Conservation (phyloP, 2,329 filamentous ascomycete species). For the Colletotrichum lentis region DNA sequence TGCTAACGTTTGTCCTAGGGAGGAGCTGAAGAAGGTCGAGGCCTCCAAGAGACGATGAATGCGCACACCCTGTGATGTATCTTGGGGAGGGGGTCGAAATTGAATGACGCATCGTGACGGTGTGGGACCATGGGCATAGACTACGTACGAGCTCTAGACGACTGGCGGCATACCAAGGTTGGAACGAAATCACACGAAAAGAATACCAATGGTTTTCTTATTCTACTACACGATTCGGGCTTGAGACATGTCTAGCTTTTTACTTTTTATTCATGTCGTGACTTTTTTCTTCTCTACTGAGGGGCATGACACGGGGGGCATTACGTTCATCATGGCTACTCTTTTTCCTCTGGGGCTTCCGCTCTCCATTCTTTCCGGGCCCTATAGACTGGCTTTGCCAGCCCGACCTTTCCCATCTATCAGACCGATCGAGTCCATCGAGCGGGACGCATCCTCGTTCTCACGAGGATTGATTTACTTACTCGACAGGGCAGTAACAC, state of each 20-base stretch:
- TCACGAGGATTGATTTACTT: constrained; percentile 58
- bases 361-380: constrained; percentile 22
- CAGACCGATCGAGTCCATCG: constrained; percentile 41
- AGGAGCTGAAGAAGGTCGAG: constrained; percentile 95
- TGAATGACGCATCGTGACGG: constrained; percentile 20
- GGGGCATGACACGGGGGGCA: constrained; percentile 32
- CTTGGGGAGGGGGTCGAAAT: neutral
- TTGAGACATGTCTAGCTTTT: constrained; percentile 10
- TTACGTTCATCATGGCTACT: constrained; percentile 35
- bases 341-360: constrained; percentile 7
- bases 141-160: constrained; percentile 28
- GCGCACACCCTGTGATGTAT: constrained; percentile 14
- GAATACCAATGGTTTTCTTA: neutral
- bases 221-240: neutral
- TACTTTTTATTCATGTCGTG: constrained; percentile 28
- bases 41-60: constrained; percentile 70
- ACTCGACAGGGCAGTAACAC: constrained; percentile 88
- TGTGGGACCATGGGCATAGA: constrained; percentile 25
- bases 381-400: constrained; percentile 50
- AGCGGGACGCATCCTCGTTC: constrained; percentile 17
- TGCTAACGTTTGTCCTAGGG: constrained; percentile 58
- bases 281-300: constrained; percentile 13
- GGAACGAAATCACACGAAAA: constrained; percentile 25
- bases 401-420: constrained; percentile 46
- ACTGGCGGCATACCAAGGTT: constrained; percentile 29